Evolutionary conservation across 2,329 filamentous ascomycete species (phyloP).

Genomic region (Cladosporium sp.): DNA sequence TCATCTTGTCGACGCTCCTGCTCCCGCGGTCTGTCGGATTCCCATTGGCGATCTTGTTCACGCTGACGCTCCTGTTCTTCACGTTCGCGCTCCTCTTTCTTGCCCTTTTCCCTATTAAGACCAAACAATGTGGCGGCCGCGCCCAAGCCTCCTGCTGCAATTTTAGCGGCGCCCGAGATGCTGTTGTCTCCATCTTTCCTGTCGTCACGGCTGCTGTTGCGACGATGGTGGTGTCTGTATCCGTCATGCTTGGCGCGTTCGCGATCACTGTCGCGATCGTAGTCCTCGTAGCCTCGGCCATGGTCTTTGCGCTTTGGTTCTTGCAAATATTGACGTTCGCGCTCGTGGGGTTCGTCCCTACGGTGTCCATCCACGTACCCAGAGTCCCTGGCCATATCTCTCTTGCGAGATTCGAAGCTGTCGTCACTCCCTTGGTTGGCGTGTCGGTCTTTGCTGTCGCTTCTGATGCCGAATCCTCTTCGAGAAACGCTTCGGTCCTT

Average conservation of each 20-base stretch:
- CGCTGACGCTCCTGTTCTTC: constrained; percentile 21
- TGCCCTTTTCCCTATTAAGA: constrained; percentile 23
- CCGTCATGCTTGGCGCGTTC: constrained; percentile 19
- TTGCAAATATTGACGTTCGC: constrained; percentile 11
- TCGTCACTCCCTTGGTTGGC: constrained; percentile 35
- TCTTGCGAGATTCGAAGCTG: constrained; percentile 32
- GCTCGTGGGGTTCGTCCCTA: constrained; percentile 22
- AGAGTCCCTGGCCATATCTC: constrained; percentile 27
- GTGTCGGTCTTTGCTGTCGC: constrained; percentile 33
- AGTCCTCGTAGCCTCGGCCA: constrained; percentile 11
- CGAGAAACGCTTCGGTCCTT: constrained; percentile 41
- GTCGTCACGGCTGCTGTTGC: constrained; percentile 24
- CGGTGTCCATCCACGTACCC: constrained; percentile 26
- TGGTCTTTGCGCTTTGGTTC: constrained; percentile 3
- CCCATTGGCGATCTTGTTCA: constrained; percentile 19
- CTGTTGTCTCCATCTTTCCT: constrained; percentile 18
- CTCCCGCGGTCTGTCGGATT: constrained; percentile 17
- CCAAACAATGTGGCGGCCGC: constrained; percentile 28
- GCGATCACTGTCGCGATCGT: constrained; percentile 26
- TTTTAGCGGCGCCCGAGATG: constrained; percentile 23
- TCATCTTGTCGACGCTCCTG: constrained; percentile 14
- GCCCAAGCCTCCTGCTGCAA: constrained; percentile 28
- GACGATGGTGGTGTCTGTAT: constrained; percentile 24
- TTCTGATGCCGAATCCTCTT: constrained; percentile 45
- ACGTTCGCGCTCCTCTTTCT: constrained; percentile 19